Percentiles rank a stretch among this genome's conserved stretches.
phyloP scores from a whole-genome alignment of 2,329 filamentous ascomycete species.

The Karstenula rhodostoma region DNA sequence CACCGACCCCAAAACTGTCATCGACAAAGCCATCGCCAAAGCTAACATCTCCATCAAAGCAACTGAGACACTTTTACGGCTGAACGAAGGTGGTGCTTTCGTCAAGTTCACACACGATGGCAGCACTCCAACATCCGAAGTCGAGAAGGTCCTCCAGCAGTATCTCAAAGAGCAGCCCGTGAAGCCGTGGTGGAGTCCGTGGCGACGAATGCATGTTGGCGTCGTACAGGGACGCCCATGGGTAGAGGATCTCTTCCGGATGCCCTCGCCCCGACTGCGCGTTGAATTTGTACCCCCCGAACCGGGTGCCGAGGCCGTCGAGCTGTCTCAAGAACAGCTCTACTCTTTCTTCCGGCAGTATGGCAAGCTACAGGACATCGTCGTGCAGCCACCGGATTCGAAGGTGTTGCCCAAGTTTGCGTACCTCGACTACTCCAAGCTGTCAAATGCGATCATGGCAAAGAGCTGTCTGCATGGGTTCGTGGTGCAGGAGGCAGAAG shows the following conservation, averaged over 20 bases:
- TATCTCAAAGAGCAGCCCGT: constrained; percentile 75
- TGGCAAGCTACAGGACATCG: constrained; percentile 88
- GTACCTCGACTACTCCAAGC: constrained; percentile 75
- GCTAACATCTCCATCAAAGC: constrained; percentile 70
- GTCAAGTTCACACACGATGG: constrained; percentile 77
- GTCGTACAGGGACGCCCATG: constrained; percentile 86
- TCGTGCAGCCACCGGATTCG: constrained; percentile 82
- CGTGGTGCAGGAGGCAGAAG: constrained; percentile 70
- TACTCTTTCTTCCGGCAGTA: constrained; percentile 90
- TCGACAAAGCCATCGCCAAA: constrained; percentile 67
- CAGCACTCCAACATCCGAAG: constrained; percentile 58
- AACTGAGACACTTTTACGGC: constrained; percentile 80
- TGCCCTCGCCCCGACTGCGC: constrained; percentile 77
- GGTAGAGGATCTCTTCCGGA: constrained; percentile 89
- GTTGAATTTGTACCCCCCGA: constrained; percentile 83
- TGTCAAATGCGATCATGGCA: constrained; percentile 83
- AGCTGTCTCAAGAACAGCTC: constrained; percentile 84
- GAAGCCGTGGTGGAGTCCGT: constrained; percentile 90
- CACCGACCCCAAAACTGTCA: constrained; percentile 63
- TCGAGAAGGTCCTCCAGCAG: constrained; percentile 68
- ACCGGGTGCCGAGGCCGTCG: constrained; percentile 74
- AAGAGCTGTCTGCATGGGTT: constrained; percentile 93
- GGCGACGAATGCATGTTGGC: constrained; percentile 75
- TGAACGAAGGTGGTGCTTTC: constrained; percentile 93
- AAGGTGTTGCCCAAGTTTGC: constrained; percentile 85